phyloP scores from a whole-genome alignment of 345 rosid genomes.

The Eucalyptus decipiens region DNA sequence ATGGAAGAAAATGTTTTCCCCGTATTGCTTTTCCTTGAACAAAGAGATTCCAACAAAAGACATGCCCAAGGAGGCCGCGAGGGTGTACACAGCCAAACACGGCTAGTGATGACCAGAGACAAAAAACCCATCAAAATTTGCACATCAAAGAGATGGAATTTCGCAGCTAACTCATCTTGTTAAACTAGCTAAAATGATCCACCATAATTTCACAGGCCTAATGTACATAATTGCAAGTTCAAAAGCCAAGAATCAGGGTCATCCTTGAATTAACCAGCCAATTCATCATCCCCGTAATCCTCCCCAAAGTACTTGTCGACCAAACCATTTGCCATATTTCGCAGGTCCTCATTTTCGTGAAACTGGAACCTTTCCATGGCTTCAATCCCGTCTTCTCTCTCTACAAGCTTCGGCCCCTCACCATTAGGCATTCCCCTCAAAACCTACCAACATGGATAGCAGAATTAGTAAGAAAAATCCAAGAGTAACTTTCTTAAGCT shows the following conservation, averaged over 20 bases:
- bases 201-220: background rate
- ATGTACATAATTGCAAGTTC: background rate
- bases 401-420: slow-evolving; percentile 84
- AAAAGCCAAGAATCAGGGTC: background rate
- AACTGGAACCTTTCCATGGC: slow-evolving; percentile 96
- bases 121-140: background rate
- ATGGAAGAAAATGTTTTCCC: background rate
- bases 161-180: background rate
- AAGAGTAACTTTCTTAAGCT: background rate
- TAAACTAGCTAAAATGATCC: background rate
- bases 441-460: slow-evolving; percentile 29
- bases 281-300: slow-evolving; percentile 66
- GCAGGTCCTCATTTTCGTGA: slow-evolving; percentile 87
- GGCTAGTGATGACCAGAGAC: background rate
- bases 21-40: background rate
- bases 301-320: slow-evolving; percentile 89
- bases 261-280: background rate
- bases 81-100: background rate
- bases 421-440: slow-evolving; percentile 88
- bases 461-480: background rate
- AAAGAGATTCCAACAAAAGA: background rate
- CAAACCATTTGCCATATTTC: slow-evolving; percentile 89
- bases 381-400: slow-evolving; percentile 89
- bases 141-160: background rate
- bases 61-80: background rate